Conservation (phyloP, 192 early-diverging fungal species). For the Linnemannia zychae region DNA sequence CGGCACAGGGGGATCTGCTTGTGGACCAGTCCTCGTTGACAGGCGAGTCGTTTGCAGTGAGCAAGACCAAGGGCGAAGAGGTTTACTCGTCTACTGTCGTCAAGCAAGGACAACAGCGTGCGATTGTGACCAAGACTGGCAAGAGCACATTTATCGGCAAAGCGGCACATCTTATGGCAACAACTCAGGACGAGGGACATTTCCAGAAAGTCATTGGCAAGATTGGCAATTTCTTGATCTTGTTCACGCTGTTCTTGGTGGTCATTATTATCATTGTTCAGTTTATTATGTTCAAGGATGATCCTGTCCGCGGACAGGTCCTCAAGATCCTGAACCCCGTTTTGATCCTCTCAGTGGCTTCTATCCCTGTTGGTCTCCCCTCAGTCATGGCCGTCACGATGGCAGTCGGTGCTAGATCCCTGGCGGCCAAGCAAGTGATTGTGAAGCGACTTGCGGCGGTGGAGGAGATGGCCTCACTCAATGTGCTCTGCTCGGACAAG, state of each 20-base stretch:
- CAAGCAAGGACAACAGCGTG: slow-evolving; percentile 93
- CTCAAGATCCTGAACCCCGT: slow-evolving; percentile 77
- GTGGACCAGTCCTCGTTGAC: slow-evolving; percentile 94
- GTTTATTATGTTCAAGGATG: slow-evolving; percentile 59
- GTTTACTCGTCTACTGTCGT: slow-evolving; percentile 92
- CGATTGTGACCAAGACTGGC: slow-evolving; percentile 91
- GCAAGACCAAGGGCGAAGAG: slow-evolving; percentile 81
- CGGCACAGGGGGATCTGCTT: slow-evolving; percentile 76
- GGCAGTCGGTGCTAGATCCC: slow-evolving; percentile 90
- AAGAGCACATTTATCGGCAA: slow-evolving; percentile 91
- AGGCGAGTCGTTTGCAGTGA: slow-evolving; percentile 92
- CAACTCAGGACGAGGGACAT: slow-evolving; percentile 89
- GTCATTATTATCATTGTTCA: slow-evolving; percentile 81
- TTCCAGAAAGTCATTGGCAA: slow-evolving; percentile 95
- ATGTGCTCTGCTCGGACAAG: slow-evolving; percentile 88
- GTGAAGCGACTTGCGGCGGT: slow-evolving; percentile 95
- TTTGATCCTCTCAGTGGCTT: slow-evolving; percentile 89
- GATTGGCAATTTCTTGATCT: slow-evolving; percentile 93
- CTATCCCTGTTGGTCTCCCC: slow-evolving; percentile 93
- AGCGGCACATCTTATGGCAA: slow-evolving; percentile 88
- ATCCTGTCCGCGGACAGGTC: slow-evolving; percentile 62
- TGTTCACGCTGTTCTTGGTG: slow-evolving; percentile 81
- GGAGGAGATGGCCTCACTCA: slow-evolving; percentile 92
- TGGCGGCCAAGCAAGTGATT: slow-evolving; percentile 93
- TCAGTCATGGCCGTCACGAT: slow-evolving; percentile 95